phyloP scores from a whole-genome alignment of 495 filamentous ascomycete species.

The Neurospora africana region DNA sequence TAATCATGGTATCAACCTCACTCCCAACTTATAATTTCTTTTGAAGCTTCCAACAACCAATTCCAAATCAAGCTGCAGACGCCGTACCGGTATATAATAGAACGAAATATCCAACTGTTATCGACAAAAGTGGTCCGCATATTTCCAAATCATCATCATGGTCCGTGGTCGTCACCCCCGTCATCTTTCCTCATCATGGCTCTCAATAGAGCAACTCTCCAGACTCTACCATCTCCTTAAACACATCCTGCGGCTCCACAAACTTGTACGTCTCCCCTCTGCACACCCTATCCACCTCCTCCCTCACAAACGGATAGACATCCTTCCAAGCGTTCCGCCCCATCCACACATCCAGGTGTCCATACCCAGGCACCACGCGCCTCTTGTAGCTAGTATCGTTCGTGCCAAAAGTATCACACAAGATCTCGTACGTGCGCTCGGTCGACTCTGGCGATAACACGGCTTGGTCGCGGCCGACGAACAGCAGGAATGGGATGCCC shows the following conservation, averaged over 20 bases:
- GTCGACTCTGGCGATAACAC: conserved; percentile 51
- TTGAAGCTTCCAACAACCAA: neutral
- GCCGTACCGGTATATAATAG: neutral
- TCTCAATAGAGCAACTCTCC: conserved; percentile 29
- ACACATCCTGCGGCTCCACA: conserved; percentile 29
- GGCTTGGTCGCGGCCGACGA: conserved; percentile 49
- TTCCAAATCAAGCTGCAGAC: neutral
- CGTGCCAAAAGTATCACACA: conserved; percentile 43
- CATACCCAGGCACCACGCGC: conserved; percentile 49
- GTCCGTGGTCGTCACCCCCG: neutral
- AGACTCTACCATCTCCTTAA: conserved; percentile 30
- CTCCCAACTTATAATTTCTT: neutral
- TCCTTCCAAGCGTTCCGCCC: conserved; percentile 51
- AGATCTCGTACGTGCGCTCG: conserved; percentile 43
- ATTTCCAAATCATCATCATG: neutral
- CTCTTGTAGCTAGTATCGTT: conserved; percentile 35
- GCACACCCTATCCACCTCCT: conserved; percentile 42
- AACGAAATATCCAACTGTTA: neutral
- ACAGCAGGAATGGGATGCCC: conserved; percentile 47
- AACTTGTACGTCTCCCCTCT: conserved; percentile 30
- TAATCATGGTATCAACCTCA: neutral
- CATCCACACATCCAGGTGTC: conserved; percentile 60
- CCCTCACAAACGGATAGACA: conserved; percentile 49
- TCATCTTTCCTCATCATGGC: neutral
- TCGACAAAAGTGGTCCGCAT: neutral